Evolutionary conservation across 164 flowering plant genomes (phyloP).

Genomic region (Chimonanthus salicifolius): DNA sequence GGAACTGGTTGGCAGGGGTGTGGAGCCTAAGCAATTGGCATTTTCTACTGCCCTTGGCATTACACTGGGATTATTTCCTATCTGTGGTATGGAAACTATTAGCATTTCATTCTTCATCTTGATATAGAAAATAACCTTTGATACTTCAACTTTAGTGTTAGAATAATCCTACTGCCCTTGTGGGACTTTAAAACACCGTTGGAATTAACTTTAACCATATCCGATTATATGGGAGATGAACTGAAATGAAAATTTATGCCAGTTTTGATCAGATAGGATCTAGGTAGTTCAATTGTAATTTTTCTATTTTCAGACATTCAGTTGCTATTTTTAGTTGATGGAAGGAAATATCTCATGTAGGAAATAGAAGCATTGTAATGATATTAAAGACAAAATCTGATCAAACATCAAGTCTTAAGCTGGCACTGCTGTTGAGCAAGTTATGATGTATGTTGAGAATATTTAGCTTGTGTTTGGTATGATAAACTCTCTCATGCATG

Average conservation of each 20-base stretch:
- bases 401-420: neutral
- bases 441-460: neutral
- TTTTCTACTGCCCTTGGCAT: conserved; percentile 86
- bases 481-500: neutral
- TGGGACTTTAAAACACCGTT: neutral
- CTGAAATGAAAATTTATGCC: neutral
- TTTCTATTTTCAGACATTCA: neutral
- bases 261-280: neutral
- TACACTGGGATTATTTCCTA: conserved; percentile 83
- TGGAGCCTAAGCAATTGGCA: conserved; percentile 85
- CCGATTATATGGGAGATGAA: neutral
- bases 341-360: neutral
- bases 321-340: neutral
- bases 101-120: neutral
- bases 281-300: neutral
- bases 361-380: neutral
- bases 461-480: neutral
- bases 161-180: neutral
- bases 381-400: no score
- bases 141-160: neutral
- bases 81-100: conserved; percentile 53
- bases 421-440: neutral
- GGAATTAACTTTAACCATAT: neutral
- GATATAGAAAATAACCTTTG: neutral
- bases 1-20: conserved; percentile 43